Conservation (phyloP, 208 protist genomes). For the Balamuthia mandrillaris region DNA sequence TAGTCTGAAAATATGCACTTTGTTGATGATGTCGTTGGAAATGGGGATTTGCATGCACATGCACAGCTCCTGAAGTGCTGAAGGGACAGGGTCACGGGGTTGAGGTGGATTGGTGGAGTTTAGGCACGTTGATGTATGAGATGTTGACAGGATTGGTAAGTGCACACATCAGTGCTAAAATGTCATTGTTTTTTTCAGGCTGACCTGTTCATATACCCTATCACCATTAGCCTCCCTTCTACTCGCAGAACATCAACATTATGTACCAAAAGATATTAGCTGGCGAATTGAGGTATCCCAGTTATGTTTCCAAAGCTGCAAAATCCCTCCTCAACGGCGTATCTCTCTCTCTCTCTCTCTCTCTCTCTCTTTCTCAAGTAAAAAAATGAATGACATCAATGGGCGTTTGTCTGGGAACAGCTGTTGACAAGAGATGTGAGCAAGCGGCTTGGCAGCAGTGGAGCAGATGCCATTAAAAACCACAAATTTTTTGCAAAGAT, state of each 20-base stretch:
- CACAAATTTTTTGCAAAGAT: conserved; percentile 62
- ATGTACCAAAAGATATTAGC: conserved; percentile 67
- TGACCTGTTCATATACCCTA: background rate
- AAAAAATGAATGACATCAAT: conserved; percentile 4
- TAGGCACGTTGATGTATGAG: conserved; percentile 78
- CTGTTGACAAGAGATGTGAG: conserved; percentile 48
- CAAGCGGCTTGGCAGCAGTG: conserved; percentile 38
- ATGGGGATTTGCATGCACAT: background rate
- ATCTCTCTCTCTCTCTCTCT: background rate
- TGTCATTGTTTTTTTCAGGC: background rate
- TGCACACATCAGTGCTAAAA: background rate
- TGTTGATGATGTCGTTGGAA: too few species aligned
- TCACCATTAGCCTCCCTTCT: conserved; percentile 57
- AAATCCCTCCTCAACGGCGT: conserved; percentile 46
- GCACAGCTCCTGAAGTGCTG: conserved; percentile 67
- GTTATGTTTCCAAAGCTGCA: conserved; percentile 18
- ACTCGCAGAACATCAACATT: conserved; percentile 53
- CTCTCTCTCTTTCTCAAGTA: too few species aligned
- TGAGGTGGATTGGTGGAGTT: conserved; percentile 80
- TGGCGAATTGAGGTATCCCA: conserved; percentile 48
- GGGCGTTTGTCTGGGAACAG: background rate
- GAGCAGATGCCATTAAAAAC: background rate
- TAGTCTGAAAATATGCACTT: too few species aligned
- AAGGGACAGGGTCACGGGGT: conserved; percentile 66
- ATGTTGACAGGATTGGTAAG: conserved; percentile 72